These are phyloP conservation scores for Trichoderma endophyticum DNA, from an alignment of 2,329 filamentous ascomycete species.

Conservation along the genomic window DNA sequence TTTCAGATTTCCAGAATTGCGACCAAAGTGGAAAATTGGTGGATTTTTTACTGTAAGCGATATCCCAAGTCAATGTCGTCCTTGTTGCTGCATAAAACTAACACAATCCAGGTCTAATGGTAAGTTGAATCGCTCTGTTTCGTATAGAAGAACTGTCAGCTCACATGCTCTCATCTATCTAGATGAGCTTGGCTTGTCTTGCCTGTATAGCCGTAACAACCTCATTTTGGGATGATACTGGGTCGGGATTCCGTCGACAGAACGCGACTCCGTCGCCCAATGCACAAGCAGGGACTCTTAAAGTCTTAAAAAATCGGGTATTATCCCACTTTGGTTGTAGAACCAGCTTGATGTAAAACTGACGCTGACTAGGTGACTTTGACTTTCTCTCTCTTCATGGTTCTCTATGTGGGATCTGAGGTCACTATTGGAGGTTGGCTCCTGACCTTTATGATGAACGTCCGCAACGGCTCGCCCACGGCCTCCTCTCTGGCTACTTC, in stretches of 20 bases:
- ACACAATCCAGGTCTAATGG: background rate
- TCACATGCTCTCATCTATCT: background rate
- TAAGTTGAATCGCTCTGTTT: background rate
- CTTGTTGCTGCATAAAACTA: background rate
- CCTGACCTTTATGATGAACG: slow-evolving; percentile 76
- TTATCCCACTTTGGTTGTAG: background rate
- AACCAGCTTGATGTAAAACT: background rate
- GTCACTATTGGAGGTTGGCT: slow-evolving; percentile 79
- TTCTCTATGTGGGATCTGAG: slow-evolving; percentile 74
- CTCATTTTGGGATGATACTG: slow-evolving; percentile 17
- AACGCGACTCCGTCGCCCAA: background rate
- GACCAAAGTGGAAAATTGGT: slow-evolving; percentile 6
- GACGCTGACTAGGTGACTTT: slow-evolving; percentile 9
- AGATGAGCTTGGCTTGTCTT: background rate
- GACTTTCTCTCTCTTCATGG: slow-evolving; percentile 51
- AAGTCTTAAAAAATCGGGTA: slow-evolving; percentile 13
- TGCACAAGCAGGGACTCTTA: background rate
- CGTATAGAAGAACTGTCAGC: background rate
- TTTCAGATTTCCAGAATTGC: slow-evolving; percentile 9
- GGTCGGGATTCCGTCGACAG: background rate
- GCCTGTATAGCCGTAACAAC: slow-evolving; percentile 4
- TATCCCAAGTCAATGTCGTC: background rate
- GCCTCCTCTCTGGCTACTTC: slow-evolving; percentile 66
- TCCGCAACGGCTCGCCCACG: slow-evolving; percentile 64
- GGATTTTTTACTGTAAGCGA: slow-evolving; percentile 16